These are phyloP conservation scores for Prunus padus DNA, from an alignment of 306 rosid species.

Conservation along the genomic window DNA sequence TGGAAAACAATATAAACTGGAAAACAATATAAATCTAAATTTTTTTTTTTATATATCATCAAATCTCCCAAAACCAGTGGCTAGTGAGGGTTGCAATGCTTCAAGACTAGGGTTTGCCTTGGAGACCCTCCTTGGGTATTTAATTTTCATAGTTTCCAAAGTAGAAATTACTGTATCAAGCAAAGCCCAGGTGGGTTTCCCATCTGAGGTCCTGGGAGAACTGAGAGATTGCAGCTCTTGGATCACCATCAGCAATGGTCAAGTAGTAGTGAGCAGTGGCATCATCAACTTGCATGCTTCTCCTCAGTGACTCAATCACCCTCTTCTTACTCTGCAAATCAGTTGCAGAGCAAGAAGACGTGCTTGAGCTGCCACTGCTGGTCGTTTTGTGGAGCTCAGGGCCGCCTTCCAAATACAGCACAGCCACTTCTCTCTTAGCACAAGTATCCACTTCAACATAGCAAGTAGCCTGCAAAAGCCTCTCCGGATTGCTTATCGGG, in stretches of 20 bases:
- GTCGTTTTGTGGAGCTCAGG: conserved; percentile 35
- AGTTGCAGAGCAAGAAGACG: not conserved
- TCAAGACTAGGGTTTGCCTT: no score
- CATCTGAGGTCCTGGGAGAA: conserved; percentile 77
- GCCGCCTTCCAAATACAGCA: conserved; percentile 62
- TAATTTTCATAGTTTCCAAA: not conserved
- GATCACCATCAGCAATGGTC: conserved; percentile 78
- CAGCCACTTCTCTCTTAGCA: conserved; percentile 93
- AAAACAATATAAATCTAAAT: not conserved
- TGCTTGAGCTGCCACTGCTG: not conserved
- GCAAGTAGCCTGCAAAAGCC: conserved; percentile 64
- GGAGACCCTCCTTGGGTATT: no score
- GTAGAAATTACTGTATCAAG: conserved; percentile 13
- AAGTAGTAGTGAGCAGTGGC: conserved; percentile 87
- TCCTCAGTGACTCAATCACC: conserved; percentile 67
- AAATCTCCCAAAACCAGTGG: no score
- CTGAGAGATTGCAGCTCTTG: conserved; percentile 79
- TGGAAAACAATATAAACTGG: not conserved
- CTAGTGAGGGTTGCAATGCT: no score
- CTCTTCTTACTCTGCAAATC: conserved; percentile 44
- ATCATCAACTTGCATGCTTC: conserved; percentile 87
- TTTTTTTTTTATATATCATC: no score
- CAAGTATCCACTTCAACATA: conserved; percentile 66
- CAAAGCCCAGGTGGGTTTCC: conserved; percentile 59
- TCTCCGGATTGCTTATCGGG: conserved; percentile 62